phyloP scores from a whole-genome alignment of 2,329 filamentous ascomycete genomes.

The Diaporthe capsici region DNA sequence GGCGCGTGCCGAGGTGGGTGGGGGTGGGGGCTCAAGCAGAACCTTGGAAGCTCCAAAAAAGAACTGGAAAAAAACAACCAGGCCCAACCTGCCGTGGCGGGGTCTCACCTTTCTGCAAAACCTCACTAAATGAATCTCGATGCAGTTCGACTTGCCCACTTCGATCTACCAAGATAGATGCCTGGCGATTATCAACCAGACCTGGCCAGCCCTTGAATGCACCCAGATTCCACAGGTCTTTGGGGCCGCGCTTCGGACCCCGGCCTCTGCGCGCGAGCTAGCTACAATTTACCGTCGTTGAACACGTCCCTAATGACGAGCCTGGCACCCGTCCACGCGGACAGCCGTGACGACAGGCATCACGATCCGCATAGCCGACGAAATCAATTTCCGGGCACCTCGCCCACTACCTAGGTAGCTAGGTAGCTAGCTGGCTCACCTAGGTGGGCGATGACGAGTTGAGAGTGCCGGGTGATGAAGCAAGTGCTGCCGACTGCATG shows the following conservation, averaged over 20 bases:
- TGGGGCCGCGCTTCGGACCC: neutral
- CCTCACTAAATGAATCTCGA: constrained; percentile 26
- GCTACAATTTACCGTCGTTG: neutral
- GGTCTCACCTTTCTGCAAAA: constrained; percentile 36
- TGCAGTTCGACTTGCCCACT: neutral
- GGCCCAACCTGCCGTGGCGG: constrained; percentile 7
- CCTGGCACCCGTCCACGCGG: neutral
- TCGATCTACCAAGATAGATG: neutral
- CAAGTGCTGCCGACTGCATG: neutral
- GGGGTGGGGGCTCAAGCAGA: neutral
- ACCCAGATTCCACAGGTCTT: neutral
- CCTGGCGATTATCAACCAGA: neutral
- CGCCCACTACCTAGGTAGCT: neutral
- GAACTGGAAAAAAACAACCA: constrained; percentile 40
- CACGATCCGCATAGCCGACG: neutral
- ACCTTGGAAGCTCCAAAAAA: neutral
- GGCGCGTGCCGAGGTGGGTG: neutral
- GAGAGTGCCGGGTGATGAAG: neutral
- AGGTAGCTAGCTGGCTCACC: neutral
- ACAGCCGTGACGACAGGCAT: neutral
- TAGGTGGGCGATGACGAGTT: neutral
- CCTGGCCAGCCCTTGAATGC: neutral
- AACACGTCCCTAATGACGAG: neutral
- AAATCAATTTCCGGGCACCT: neutral
- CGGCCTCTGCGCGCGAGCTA: neutral